Base-by-base conservation (phyloP, 176 grass and related monocot genomes). In the Oryza brachyantha region DNA sequence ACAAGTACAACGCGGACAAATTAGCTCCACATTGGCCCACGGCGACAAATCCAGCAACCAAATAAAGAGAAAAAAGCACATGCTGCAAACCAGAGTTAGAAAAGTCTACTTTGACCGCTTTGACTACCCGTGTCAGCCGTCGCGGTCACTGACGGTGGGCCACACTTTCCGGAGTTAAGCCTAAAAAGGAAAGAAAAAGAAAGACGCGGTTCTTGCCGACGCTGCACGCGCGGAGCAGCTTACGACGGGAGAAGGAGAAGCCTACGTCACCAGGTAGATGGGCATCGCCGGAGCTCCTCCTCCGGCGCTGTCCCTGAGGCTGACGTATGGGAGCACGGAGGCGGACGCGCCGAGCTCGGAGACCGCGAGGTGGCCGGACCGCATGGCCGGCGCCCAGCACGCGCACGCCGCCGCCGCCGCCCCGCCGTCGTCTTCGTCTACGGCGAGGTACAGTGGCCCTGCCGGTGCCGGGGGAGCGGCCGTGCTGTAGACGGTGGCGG, bases 221-320 rank as follows among this genome's bases (percentile, higher is more conserved):
- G 42, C 46, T 48, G 46, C 39, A 41, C 39, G 39, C 39, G 7
- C 35, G 35, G 40, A 41, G 40, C 10, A 41, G 10, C 41, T 43
- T 43, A 14, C 43, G 2, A 41, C 3, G 43, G 17, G 50, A 54
- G 50, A 21, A 19, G 46, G 6, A 2, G 40, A 46, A 4, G 43
- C 25, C 89, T 79, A 93, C 0, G 82, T 93, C 13, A 93, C 88
- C 40, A 93, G 88, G 83, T 93, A 93, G 70, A 93, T 80, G 39
- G 91, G 91, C 79, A 78, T 73, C 24, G 83, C 39, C 74, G 59
- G 58, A 9, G 67, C 42, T 22, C 2, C 52, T 27, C 8, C 29
- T 68, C n/a, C 43, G 3, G 58, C 11, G 19, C 13, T 12, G 39
- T 79, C 72, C 21, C 79, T 79, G 40, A 90, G 88, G 31, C 75